phyloP scores from a whole-genome alignment of 192 early-diverging fungal genomes.

The Podochytrium sp. region DNA sequence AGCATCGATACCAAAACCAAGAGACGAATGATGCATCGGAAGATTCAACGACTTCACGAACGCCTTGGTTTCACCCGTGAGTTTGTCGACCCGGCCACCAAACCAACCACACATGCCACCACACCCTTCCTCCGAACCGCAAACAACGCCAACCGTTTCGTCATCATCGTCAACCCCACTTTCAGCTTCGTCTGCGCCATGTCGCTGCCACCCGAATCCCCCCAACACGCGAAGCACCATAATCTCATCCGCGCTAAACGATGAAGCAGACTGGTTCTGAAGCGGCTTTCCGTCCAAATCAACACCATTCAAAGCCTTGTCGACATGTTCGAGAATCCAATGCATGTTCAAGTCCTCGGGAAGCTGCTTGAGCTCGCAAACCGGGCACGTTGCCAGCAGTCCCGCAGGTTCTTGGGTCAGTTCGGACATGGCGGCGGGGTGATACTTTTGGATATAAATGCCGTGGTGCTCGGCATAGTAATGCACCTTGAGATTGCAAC shows the following conservation, averaged over 20 bases:
- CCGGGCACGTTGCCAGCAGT: not conserved
- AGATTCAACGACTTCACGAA: not conserved
- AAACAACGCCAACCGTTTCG: not conserved
- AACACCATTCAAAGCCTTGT: slow-evolving; percentile 6
- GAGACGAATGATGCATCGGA: too few relatives aligned
- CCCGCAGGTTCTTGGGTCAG: not conserved
- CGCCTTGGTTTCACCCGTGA: not conserved
- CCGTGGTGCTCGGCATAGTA: slow-evolving; percentile 25
- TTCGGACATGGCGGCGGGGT: not conserved
- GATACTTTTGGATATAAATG: slow-evolving; percentile 24
- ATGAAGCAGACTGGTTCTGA: not conserved
- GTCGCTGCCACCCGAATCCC: not conserved
- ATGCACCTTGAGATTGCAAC: slow-evolving; percentile 4
- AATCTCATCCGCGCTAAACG: not conserved
- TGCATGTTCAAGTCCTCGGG: slow-evolving; percentile 1
- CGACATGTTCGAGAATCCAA: slow-evolving; percentile 23
- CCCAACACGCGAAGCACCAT: slow-evolving; percentile 20
- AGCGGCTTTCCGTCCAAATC: not conserved
- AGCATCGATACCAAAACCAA: too few relatives aligned
- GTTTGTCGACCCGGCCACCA: not conserved
- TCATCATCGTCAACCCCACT: not conserved
- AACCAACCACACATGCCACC: not conserved
- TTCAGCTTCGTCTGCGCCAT: not conserved
- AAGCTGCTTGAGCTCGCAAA: not conserved
- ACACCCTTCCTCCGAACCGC: not conserved